Evolutionary conservation across 148 eudicot genomes (phyloP).

Genomic region (Talinum fruticosum): DNA sequence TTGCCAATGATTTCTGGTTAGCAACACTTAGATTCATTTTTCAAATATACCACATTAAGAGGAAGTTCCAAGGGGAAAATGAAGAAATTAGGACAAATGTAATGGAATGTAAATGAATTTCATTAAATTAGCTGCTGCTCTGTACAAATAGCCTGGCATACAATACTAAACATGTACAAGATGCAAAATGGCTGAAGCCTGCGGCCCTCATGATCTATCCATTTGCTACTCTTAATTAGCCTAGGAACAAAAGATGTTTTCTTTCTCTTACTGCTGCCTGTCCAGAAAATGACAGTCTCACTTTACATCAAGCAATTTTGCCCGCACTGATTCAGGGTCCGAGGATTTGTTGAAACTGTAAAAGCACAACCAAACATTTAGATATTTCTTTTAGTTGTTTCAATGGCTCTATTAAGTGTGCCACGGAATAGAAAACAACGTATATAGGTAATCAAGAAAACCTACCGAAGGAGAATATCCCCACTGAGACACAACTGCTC

Average conservation of each 20-base stretch:
- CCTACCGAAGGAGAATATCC: slow-evolving; percentile 62
- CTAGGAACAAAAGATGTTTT: slow-evolving; percentile 7
- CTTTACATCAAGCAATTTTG: slow-evolving; percentile 52
- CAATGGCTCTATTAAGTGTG: background rate
- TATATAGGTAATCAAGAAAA: background rate
- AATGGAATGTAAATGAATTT: background rate
- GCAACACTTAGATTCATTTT: background rate
- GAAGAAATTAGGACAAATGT: background rate
- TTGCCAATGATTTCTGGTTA: slow-evolving; percentile 17
- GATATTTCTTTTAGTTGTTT: background rate
- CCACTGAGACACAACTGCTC: slow-evolving; percentile 58
- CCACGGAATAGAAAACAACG: background rate
- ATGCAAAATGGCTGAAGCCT: background rate
- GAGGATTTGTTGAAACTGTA: slow-evolving; percentile 65
- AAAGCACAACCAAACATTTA: slow-evolving; percentile 1
- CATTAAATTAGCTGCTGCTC: slow-evolving; percentile 18
- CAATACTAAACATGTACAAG: slow-evolving; percentile 20
- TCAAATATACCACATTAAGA: background rate
- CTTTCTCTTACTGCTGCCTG: slow-evolving; percentile 1
- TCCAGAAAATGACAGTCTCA: slow-evolving; percentile 20
- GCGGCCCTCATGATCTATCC: slow-evolving; percentile 1
- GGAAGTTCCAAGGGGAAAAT: background rate
- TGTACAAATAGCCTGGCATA: slow-evolving; percentile 10
- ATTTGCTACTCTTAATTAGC: slow-evolving; percentile 14
- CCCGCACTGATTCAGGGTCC: slow-evolving; percentile 54